These are phyloP conservation scores for Giardia muris DNA, from an alignment of 208 protist species.

Conservation along the genomic window DNA sequence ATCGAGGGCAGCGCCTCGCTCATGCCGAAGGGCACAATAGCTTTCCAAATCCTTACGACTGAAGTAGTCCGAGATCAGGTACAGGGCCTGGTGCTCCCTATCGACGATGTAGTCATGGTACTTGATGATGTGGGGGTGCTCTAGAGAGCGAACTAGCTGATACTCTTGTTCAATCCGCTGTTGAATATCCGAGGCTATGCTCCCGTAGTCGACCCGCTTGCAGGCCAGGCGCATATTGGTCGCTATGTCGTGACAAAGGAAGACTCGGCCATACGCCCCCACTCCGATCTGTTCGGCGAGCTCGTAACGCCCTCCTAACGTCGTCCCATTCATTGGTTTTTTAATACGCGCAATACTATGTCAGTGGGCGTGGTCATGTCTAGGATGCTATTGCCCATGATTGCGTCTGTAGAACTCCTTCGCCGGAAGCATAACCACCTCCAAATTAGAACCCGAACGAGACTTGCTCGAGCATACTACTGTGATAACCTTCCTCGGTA, in stretches of 20 bases:
- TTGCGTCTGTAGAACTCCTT: no score
- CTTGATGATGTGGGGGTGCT: background rate
- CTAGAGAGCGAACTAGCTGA: background rate
- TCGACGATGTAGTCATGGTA: background rate
- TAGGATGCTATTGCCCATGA: no score
- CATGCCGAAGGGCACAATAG: background rate
- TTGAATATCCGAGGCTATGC: background rate
- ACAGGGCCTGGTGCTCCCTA: background rate
- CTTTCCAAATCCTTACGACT: background rate
- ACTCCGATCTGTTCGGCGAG: background rate
- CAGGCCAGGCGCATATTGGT: background rate
- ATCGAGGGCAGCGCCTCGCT: slow-evolving; percentile 43
- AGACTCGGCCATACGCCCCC: background rate
- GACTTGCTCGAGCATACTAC: no score
- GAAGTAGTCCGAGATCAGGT: background rate
- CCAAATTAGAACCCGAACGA: no score
- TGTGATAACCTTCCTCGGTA: no score
- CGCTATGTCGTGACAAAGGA: background rate
- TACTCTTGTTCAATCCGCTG: background rate
- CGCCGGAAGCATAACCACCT: no score
- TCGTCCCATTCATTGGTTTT: background rate
- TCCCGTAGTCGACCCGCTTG: background rate
- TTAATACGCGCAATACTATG: no score
- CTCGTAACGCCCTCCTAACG: background rate
- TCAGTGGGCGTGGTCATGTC: no score